A percentile compares a stretch with the other conserved stretches of the same genome.
phyloP scores from a whole-genome alignment of 2,329 filamentous ascomycete species.

The Torrubiella hemipterigena region DNA sequence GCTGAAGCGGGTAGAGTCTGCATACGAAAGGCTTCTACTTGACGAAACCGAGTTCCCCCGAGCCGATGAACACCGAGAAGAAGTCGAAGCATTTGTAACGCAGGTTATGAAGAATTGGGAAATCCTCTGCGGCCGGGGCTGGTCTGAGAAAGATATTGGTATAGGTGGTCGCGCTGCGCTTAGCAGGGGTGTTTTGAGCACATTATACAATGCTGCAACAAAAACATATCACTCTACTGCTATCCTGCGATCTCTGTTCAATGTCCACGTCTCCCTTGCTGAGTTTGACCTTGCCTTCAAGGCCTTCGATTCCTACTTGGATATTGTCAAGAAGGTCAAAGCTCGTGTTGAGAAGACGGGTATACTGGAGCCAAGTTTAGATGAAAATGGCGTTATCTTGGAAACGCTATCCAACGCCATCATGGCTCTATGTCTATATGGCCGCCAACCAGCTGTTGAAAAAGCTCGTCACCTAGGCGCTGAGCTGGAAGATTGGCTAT shows the following conservation, averaged over 20 bases:
- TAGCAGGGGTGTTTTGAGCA: constrained; percentile 69
- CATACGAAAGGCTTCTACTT: constrained; percentile 70
- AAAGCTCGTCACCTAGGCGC: constrained; percentile 62
- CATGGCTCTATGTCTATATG: constrained; percentile 70
- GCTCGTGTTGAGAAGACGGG: constrained; percentile 71
- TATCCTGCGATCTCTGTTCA: constrained; percentile 76
- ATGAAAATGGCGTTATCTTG: constrained; percentile 66
- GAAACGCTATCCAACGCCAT: constrained; percentile 73
- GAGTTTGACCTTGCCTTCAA: constrained; percentile 89
- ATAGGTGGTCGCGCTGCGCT: constrained; percentile 66
- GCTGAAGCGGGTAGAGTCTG: constrained; percentile 63
- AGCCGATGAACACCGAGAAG: constrained; percentile 64
- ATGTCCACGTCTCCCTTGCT: constrained; percentile 72
- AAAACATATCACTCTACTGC: constrained; percentile 94
- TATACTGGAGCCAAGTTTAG: constrained; percentile 57
- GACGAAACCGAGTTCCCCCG: constrained; percentile 73
- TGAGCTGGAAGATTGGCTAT: constrained; percentile 65
- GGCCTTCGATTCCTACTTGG: constrained; percentile 83
- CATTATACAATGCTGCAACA: constrained; percentile 78
- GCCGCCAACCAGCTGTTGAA: constrained; percentile 60
- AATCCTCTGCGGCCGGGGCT: constrained; percentile 65
- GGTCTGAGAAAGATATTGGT: constrained; percentile 71
- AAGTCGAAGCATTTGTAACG: constrained; percentile 73
- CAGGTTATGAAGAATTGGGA: constrained; percentile 78
- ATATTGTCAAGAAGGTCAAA: constrained; percentile 77